Conservation (phyloP, 805 yeast species). For the Yarrowia keelungensis region DNA sequence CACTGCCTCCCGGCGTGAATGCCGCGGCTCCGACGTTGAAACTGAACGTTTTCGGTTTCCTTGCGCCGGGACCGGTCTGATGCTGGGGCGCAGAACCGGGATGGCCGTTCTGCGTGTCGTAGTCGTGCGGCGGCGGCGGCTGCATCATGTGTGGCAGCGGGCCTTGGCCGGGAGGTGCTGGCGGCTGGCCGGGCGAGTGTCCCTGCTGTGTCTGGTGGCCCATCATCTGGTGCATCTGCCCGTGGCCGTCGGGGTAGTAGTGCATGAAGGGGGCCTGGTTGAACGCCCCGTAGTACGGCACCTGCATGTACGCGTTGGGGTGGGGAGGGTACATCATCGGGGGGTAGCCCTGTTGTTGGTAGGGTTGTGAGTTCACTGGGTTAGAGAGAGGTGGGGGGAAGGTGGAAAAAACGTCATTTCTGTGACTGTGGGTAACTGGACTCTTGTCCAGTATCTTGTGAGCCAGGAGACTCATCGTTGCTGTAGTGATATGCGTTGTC, state of each 20-base stretch:
- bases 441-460: too few species aligned
- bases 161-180: background rate
- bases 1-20: slow-evolving; percentile 25
- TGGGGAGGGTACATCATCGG: slow-evolving; percentile 28
- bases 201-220: slow-evolving; percentile 11
- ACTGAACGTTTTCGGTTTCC: slow-evolving; percentile 30
- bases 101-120: slow-evolving; percentile 8
- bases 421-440: too few species aligned
- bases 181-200: slow-evolving; percentile 7
- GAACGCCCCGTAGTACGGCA: slow-evolving; percentile 18
- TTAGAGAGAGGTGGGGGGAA: background rate
- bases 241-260: slow-evolving; percentile 31
- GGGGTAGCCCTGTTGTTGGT: slow-evolving; percentile 32
- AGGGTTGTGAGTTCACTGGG: slow-evolving; percentile 39
- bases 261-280: slow-evolving; percentile 12
- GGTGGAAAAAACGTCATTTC: background rate
- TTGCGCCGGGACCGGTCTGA: background rate
- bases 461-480: too few species aligned
- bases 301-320: slow-evolving; percentile 32
- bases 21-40: slow-evolving; percentile 38
- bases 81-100: background rate
- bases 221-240: slow-evolving; percentile 27
- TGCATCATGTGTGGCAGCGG: slow-evolving; percentile 31
- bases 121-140: slow-evolving; percentile 13
- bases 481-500: too few species aligned